Base-by-base conservation (phyloP, 805 yeast species). In the Yarrowia osloensis region DNA sequence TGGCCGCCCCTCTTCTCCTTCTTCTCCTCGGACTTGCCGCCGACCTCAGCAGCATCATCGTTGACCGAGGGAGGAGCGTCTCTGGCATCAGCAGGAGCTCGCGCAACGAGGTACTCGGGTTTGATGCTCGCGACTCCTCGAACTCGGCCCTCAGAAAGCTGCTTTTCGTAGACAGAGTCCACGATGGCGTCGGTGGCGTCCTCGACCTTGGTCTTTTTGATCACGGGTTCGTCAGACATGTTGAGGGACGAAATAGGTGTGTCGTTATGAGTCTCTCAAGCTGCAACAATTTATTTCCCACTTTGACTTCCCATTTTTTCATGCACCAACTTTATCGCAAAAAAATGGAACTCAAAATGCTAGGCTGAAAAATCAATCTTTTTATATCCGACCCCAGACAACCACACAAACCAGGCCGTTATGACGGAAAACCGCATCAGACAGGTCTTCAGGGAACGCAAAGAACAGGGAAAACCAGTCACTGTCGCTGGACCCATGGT, bases 401-500 rank as follows among this genome's bases (percentile, higher is more conserved):
- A 19, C 13, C 2, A 15, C 49, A 5, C 28, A 12, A 44, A 46
- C 13, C 21, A 26, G 24, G 28, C 19, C 13, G 33, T 5, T 5
- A 47, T 47, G 54, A n/a, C 35, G 13, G 74, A 78, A 35, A 82
- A 84, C 75, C 84, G 84, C 70, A 89, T 90, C 15, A 71, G 86
- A 21, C 75, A 79, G 47, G 83, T 87, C 17, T 80, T 87, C 12
- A 77, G 79, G 65, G 77, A 81, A 79, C 88, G 74, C 75, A 77
- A 70, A 65, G 71, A 26, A 2, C 84, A 82, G 68, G 79, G 80
- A 4, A 77, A 88, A 68, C 88, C 88, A 0, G 91, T 84, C 0
- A 83, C 82, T 49, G 82, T 89, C 12, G 87, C 90, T 0, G 99
- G 98, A 0, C 99, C 99, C 4, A 95, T 95, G 99, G 99, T 95